phyloP scores from a whole-genome alignment of 345 rosid genomes.

The Eutrema japonicum region DNA sequence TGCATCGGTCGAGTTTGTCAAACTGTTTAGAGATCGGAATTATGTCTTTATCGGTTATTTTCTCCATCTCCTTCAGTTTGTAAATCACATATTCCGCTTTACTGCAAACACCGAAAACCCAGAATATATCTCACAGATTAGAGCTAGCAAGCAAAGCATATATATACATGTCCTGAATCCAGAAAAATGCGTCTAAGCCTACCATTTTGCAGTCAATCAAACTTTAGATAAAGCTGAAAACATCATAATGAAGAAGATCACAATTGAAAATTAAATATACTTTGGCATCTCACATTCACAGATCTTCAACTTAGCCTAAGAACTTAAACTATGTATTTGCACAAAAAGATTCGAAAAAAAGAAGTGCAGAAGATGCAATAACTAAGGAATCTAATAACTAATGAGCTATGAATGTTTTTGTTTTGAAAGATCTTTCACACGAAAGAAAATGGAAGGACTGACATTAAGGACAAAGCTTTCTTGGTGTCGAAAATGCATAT shows the following conservation, averaged over 20 bases:
- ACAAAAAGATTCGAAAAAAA: background rate
- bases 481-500: background rate
- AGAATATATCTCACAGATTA: constrained; percentile 7
- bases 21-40: constrained; percentile 66
- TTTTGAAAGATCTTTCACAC: background rate
- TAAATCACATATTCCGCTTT: constrained; percentile 82
- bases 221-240: background rate
- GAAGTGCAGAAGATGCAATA: background rate
- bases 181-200: background rate
- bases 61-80: constrained; percentile 91
- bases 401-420: background rate
- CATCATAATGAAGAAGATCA: constrained; percentile 3
- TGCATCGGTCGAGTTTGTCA: constrained; percentile 74
- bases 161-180: background rate
- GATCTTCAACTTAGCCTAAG: background rate
- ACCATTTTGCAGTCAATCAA: background rate
- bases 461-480: background rate
- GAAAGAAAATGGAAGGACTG: background rate
- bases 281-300: background rate
- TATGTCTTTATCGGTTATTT: constrained; percentile 75
- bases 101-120: constrained; percentile 45
- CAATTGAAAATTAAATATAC: background rate
- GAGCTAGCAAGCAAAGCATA: constrained; percentile 19
- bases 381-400: constrained; percentile 8
- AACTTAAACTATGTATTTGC: background rate